Evolutionary conservation across 2,329 filamentous ascomycete species (phyloP).

Genomic region (Emmonsiellopsis sp.): DNA sequence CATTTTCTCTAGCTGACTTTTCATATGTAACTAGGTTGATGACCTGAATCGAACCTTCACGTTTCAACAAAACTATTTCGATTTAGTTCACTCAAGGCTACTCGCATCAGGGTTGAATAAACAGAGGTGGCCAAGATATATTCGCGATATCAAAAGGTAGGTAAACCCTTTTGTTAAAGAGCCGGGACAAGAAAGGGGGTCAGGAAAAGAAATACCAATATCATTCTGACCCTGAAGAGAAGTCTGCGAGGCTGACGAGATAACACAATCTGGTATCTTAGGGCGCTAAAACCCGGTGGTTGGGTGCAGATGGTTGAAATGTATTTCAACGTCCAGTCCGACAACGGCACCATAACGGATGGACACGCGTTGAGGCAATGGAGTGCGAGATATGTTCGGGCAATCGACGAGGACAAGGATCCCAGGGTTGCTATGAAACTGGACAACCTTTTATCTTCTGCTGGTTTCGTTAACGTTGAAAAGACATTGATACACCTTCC

Average conservation of each 20-base stretch:
- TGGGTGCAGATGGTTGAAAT: conserved; percentile 88
- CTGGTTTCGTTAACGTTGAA: conserved; percentile 62
- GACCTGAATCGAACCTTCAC: conserved; percentile 62
- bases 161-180: conserved; percentile 6
- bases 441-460: conserved; percentile 47
- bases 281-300: conserved; percentile 63
- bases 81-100: conserved; percentile 68
- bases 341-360: conserved; percentile 67
- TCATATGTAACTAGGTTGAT: conserved; percentile 43
- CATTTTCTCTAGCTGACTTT: conserved; percentile 12
- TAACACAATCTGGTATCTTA: conserved; percentile 13
- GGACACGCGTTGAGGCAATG: conserved; percentile 57
- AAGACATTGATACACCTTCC: conserved; percentile 56
- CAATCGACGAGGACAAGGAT: conserved; percentile 57
- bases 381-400: conserved; percentile 56
- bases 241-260: neutral
- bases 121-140: conserved; percentile 64
- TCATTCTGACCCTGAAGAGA: neutral
- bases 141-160: conserved; percentile 60
- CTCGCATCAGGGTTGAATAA: conserved; percentile 56
- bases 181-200: neutral
- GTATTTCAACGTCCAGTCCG: conserved; percentile 76
- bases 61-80: conserved; percentile 63
- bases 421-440: conserved; percentile 55
- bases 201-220: neutral